Evolutionary conservation across 2,329 filamentous ascomycete species (phyloP), one percentile per base, ranked within the genome.

Genomic region (Knufia fluminis): DNA sequence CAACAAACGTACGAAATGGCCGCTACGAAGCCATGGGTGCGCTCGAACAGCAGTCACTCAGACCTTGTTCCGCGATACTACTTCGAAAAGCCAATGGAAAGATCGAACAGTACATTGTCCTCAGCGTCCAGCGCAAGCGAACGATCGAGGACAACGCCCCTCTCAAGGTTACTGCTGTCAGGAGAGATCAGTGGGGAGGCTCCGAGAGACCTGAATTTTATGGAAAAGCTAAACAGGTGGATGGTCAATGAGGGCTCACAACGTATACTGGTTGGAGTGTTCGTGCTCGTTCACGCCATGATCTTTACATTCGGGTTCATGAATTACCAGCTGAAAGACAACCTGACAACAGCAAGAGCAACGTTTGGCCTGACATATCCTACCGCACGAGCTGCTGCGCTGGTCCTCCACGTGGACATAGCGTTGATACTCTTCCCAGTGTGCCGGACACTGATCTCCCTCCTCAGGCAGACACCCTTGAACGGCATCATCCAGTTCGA

Each of bases 241-340:
- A 90, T 92, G 86, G 83, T 91, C 54, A 91, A 91, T 64, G 86
- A 91, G 64, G 86, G 86, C 53, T 89, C 88, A 65, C 77, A 85
- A 64, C 75, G 85, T 79, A 75, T 91, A 80, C 87, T 89, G 61
- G 85, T 91, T 52, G 81, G 82, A 59, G 72, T 86, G 46, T 92
- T 91, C 67, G 76, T 85, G 60, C 63, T 84, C 39, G 68, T 86
- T 31, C 86, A 92, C 67, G 73, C 77, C 54, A 79, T 90, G 70
- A 80, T 92, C 35, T 92, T 91, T 62, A 75, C 78, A 10, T 89
- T 92, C 59, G 85, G 82, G 44, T 86, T 86, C 65, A 78, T 90
- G 66, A 83, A 91, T 65, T 92, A 87, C 62, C 75, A 81, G 24
- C 68, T 88, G 57, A 91, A 91, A 61, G 71, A 91, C 64, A 88